Evolutionary conservation across 495 filamentous ascomycete genomes (phyloP).

Genomic region (Aspergillus carlsbadensis): DNA sequence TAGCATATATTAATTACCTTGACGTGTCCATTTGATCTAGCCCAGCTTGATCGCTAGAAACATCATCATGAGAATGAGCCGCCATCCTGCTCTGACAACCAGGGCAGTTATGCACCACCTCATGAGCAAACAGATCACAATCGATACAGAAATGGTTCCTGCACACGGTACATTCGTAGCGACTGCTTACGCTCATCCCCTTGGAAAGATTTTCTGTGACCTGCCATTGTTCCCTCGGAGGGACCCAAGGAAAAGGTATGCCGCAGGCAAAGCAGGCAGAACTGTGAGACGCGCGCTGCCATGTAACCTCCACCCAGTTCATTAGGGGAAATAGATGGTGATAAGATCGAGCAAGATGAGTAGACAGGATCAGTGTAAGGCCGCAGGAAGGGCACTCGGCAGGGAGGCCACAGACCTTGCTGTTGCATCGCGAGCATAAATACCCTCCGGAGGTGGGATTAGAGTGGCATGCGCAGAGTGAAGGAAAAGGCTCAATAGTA

Average conservation of each 20-base stretch:
- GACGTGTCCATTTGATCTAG: conserved; percentile 37
- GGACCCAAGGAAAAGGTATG: conserved; percentile 49
- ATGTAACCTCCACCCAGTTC: conserved; percentile 88
- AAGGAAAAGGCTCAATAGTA: conserved; percentile 68
- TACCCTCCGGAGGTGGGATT: conserved; percentile 86
- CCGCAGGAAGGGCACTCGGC: conserved; percentile 87
- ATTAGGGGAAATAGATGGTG: conserved; percentile 92
- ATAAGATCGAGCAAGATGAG: conserved; percentile 90
- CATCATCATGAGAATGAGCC: conserved; percentile 4
- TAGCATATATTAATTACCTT: conserved; percentile 7
- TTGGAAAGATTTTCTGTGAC: conserved; percentile 36
- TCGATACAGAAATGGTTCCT: conserved; percentile 93
- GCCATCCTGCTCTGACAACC: conserved; percentile 72
- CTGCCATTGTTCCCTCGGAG: conserved; percentile 39
- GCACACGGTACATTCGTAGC: conserved; percentile 86
- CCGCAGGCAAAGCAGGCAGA: conserved; percentile 51
- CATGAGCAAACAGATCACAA: conserved; percentile 92
- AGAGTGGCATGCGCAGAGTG: conserved; percentile 90
- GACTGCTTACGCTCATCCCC: conserved; percentile 78
- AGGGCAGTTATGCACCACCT: conserved; percentile 92
- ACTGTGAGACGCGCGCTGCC: conserved; percentile 61
- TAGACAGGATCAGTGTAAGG: conserved; percentile 93
- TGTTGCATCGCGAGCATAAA: conserved; percentile 80
- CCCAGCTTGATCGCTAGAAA: conserved; percentile 2
- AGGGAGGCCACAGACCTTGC: conserved; percentile 90